Evolutionary conservation across 257 asterid genomes (phyloP).

Genomic region (Gentiana straminea): DNA sequence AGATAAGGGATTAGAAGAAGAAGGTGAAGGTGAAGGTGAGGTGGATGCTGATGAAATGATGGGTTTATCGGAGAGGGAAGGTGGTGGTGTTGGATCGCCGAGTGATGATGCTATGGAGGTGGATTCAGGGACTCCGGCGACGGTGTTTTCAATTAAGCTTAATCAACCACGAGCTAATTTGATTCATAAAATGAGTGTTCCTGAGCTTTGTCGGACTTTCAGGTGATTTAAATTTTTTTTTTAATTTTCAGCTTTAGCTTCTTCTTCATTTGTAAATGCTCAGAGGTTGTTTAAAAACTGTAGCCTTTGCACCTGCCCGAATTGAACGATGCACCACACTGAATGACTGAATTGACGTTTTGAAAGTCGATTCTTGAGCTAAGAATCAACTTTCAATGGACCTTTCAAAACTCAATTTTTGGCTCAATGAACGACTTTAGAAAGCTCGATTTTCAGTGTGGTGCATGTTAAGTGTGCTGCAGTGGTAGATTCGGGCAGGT

Average conservation of each 20-base stretch:
- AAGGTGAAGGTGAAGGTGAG: slow-evolving; percentile 16
- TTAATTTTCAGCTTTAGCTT: not conserved
- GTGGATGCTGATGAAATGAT: slow-evolving; percentile 32
- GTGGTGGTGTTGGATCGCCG: slow-evolving; percentile 4
- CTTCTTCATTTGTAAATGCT: too few relatives aligned
- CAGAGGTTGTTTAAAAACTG: too few relatives aligned
- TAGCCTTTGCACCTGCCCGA: too few relatives aligned
- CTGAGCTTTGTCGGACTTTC: slow-evolving; percentile 95
- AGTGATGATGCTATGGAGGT: slow-evolving; percentile 58
- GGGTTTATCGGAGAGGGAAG: slow-evolving; percentile 44
- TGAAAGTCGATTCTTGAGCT: too few relatives aligned
- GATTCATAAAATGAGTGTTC: slow-evolving; percentile 91
- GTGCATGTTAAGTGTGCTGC: too few relatives aligned
- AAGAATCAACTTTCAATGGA: too few relatives aligned
- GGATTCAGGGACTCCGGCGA: slow-evolving; percentile 47
- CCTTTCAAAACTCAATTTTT: too few relatives aligned
- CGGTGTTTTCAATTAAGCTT: slow-evolving; percentile 68
- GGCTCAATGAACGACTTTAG: too few relatives aligned
- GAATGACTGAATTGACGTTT: too few relatives aligned
- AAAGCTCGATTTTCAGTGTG: too few relatives aligned
- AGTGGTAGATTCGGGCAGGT: too few relatives aligned
- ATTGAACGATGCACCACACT: too few relatives aligned
- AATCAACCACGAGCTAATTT: slow-evolving; percentile 75
- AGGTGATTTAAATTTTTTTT: slow-evolving; percentile 34
- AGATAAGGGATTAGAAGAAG: slow-evolving; percentile 28